These are phyloP conservation scores for Tulasnella sp. DNA, from an alignment of 768 basidiomycete genomes.

Conservation along the genomic window DNA sequence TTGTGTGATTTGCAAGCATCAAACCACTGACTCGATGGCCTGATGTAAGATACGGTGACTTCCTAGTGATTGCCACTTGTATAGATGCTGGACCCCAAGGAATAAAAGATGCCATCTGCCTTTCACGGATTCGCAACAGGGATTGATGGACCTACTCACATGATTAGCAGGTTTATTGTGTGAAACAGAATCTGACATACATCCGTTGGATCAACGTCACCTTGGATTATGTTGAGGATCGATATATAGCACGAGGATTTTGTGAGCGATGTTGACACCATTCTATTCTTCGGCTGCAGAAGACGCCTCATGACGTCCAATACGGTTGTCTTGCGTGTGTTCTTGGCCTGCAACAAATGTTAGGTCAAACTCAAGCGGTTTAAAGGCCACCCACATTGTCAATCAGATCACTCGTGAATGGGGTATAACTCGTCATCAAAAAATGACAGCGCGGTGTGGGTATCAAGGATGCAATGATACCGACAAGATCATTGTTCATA, in stretches of 20 bases:
- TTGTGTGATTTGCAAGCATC: slow-evolving; percentile 99
- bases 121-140: slow-evolving; percentile 86
- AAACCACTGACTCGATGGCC: slow-evolving; percentile 93
- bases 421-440: slow-evolving; percentile 97
- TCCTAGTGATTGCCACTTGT: slow-evolving; percentile 88
- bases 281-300: slow-evolving; percentile 94
- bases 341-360: slow-evolving; percentile 55
- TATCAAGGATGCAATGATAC: slow-evolving; percentile 91
- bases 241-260: slow-evolving; percentile 94
- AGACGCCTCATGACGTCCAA: slow-evolving; percentile 97
- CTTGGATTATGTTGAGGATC: slow-evolving; percentile 95
- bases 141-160: slow-evolving; percentile 81
- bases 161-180: background rate
- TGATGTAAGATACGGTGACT: slow-evolving; percentile 74
- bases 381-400: slow-evolving; percentile 58
- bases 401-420: slow-evolving; percentile 92
- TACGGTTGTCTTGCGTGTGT: slow-evolving; percentile 91
- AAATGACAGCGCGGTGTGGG: slow-evolving; percentile 97
- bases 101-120: slow-evolving; percentile 93
- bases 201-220: slow-evolving; percentile 96
- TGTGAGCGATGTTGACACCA: slow-evolving; percentile 89
- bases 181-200: slow-evolving; percentile 32
- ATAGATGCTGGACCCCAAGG: slow-evolving; percentile 99
- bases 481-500: slow-evolving; percentile 98
- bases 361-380: background rate